Percentiles rank a stretch among this genome's conserved stretches.
phyloP scores from a whole-genome alignment of 805 yeast genomes.

The Metschnikowia kunwiensis region DNA sequence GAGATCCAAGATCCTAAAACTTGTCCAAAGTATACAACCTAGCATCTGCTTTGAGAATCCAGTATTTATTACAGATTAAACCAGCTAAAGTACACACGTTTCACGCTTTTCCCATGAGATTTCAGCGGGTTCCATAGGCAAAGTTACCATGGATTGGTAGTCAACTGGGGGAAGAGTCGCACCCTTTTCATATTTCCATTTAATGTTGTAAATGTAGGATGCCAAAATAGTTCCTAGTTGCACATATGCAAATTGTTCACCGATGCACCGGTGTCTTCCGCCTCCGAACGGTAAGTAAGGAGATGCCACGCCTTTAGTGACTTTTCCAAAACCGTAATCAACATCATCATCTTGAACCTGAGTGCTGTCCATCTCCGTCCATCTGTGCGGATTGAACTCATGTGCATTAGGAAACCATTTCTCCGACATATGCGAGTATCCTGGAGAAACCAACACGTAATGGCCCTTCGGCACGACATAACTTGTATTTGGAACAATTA shows the following conservation, averaged over 20 bases:
- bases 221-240: constrained; percentile 86
- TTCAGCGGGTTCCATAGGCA: constrained; percentile 76
- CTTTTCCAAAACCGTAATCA: constrained; percentile 96
- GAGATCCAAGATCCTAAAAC: too few relatives aligned
- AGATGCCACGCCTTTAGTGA: constrained; percentile 92
- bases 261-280: constrained; percentile 98
- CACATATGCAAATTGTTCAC: constrained; percentile 95
- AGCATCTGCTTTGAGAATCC: too few relatives aligned
- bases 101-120: constrained; percentile 69
- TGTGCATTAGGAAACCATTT: constrained; percentile 75
- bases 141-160: constrained; percentile 87
- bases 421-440: constrained; percentile 77
- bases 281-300: constrained; percentile 99
- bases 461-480: constrained; percentile 88
- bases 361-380: constrained; percentile 43
- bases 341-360: constrained; percentile 45
- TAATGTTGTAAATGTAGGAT: constrained; percentile 69
- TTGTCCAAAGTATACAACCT: too few relatives aligned
- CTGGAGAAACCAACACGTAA: constrained; percentile 90
- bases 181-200: constrained; percentile 58
- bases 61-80: too few relatives aligned
- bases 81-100: constrained; percentile 27
- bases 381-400: constrained; percentile 80
- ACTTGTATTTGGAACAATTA: constrained; percentile 74
- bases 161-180: constrained; percentile 61